phyloP scores from a whole-genome alignment of 805 yeast genomes.

The Pichia paraexigua region DNA sequence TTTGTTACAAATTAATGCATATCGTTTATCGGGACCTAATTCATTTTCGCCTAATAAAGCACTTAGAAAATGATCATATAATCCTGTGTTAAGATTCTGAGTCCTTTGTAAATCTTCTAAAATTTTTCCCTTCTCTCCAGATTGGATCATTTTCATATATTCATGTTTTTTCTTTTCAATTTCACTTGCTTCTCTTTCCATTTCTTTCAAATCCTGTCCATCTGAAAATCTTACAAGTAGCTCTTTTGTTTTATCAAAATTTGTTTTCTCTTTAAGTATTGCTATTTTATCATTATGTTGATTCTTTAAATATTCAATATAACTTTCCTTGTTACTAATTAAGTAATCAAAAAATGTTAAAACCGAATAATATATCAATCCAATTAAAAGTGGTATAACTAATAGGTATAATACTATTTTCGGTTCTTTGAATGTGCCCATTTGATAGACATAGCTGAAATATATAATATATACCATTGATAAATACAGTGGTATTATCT shows the following conservation, averaged over 20 bases:
- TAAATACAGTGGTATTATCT: conserved; percentile 15
- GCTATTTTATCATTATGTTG: conserved; percentile 31
- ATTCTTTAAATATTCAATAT: conserved; percentile 21
- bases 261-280: conserved; percentile 43
- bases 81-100: conserved; percentile 11
- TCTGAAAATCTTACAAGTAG: conserved; percentile 53
- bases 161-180: conserved; percentile 32
- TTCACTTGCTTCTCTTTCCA: conserved; percentile 37
- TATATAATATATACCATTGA: conserved; percentile 18
- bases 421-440: not conserved
- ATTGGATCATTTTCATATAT: conserved; percentile 28
- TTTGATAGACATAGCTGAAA: conserved; percentile 17
- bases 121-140: conserved; percentile 20
- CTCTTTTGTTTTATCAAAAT: conserved; percentile 69
- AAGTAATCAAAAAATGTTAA: conserved; percentile 15
- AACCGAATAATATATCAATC: conserved; percentile 10
- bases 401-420: conserved; percentile 1
- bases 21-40: conserved; percentile 47
- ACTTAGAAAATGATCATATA: conserved; percentile 32
- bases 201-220: conserved; percentile 39
- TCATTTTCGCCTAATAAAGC: conserved; percentile 57
- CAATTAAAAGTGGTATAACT: conserved; percentile 13
- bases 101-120: conserved; percentile 10
- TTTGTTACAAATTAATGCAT: conserved; percentile 62
- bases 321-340: conserved; percentile 17